Base-by-base conservation (phyloP, 495 filamentous ascomycete species). In the Tirmania nivea region DNA sequence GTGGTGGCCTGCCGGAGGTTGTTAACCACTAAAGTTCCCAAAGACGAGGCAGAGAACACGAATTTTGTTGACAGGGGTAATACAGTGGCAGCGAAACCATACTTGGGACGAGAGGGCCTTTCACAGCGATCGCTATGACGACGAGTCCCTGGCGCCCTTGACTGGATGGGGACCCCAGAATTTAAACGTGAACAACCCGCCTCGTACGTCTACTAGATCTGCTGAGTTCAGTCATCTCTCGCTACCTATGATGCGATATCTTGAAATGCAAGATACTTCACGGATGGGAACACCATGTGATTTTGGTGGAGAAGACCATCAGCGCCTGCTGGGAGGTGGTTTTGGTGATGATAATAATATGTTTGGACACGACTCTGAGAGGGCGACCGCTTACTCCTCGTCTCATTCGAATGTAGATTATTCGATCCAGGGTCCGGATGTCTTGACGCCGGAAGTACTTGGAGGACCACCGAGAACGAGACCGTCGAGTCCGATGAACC, bases 391-490 rank as follows among this genome's bases (percentile, higher is more conserved):
- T 45, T 45, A 45, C 39, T 45, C 39, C 39, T 45, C 39, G 17
- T 55, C 45, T 25, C n/a, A 14, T 21, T 50, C 35, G 9, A 47
- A 54, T 55, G 19, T 52, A 64, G 61, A 58, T 19, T 64, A 63
- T 52, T 42, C 54, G 31, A 63, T 64, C 55, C 61, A 64, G 19
- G 57, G 61, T 34, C 6, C 39, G 47, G 61, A 64, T 34, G 61
- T 56, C 10, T 49, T 60, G 11, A 35, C 48, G 12, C 49, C 49
- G 5, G 54, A 37, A 31, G 57, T 51, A 10, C 50, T 54, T 52
- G 61, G 60, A 35, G 56, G 56, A 19, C 53, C 61, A 20, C 55
- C 60, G 35, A n/a, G n/a, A n/a, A 59, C 62, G 10, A 63, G 62
- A n/a, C 58, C 62, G 8, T 52, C 62, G 39, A 45, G 39, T 45